A percentile compares a stretch with the other conserved stretches of the same genome.
phyloP scores from a whole-genome alignment of 2,329 filamentous ascomycete genomes.

The Pseudogymnoascus sp. region DNA sequence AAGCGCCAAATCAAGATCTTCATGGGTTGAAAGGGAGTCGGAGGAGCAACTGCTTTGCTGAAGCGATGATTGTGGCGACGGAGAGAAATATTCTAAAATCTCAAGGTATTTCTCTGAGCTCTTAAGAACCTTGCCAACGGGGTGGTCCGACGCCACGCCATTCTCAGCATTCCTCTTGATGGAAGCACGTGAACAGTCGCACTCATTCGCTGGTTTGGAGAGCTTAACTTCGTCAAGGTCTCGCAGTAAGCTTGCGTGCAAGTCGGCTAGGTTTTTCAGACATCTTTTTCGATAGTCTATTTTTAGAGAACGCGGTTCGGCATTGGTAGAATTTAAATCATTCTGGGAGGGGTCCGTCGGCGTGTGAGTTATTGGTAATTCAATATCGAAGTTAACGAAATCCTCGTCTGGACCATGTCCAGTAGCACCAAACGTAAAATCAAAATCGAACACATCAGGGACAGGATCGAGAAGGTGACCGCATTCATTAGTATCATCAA shows the following conservation, averaged over 20 bases:
- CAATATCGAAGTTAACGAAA: neutral
- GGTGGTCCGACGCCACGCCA: neutral
- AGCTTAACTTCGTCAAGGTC: conserved; percentile 4
- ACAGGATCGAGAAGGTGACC: neutral
- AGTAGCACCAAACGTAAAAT: neutral
- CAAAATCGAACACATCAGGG: neutral
- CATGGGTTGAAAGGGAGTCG: neutral
- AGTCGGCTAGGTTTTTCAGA: neutral
- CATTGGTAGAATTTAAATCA: neutral
- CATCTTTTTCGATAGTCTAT: neutral
- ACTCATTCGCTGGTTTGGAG: neutral
- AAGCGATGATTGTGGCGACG: neutral
- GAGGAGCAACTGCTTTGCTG: neutral
- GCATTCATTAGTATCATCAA: neutral
- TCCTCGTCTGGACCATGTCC: neutral
- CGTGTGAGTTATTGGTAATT: neutral
- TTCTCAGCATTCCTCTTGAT: neutral
- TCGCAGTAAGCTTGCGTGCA: neutral
- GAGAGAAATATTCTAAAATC: neutral
- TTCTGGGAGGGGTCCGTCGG: neutral
- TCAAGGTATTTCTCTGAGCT: conserved; percentile 1
- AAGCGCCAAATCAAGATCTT: neutral
- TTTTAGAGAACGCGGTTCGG: neutral
- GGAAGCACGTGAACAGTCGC: neutral
- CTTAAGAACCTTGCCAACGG: neutral